These are phyloP conservation scores for Suillus alpinus DNA, from an alignment of 768 basidiomycete species.

Conservation along the genomic window DNA sequence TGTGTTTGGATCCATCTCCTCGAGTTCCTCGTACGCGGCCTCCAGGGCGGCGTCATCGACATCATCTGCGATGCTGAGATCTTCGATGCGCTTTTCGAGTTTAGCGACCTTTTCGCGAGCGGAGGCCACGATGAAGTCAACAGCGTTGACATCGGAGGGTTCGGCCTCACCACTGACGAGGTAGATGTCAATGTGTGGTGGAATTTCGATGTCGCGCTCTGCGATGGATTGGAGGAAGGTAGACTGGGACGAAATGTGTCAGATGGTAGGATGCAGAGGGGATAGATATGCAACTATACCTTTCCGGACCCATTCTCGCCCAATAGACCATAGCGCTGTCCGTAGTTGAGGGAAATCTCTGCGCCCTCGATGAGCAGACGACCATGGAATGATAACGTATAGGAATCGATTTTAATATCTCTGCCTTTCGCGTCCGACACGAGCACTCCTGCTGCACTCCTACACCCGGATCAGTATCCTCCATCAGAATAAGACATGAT, in stretches of 20 bases:
- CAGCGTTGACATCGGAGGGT: constrained; percentile 91
- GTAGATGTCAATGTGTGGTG: constrained; percentile 95
- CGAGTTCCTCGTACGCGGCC: constrained; percentile 89
- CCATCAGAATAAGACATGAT: no score
- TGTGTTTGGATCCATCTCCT: constrained; percentile 92
- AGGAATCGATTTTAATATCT: constrained; percentile 96
- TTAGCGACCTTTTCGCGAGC: constrained; percentile 91
- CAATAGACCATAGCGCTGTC: constrained; percentile 90
- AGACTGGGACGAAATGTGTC: constrained; percentile 49
- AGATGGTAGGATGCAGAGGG: constrained; percentile 5
- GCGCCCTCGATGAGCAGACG: constrained; percentile 68
- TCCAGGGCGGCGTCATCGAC: constrained; percentile 90
- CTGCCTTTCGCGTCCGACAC: constrained; percentile 90
- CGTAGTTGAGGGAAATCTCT: constrained; percentile 81
- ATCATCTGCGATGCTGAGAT: constrained; percentile 83
- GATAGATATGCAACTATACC: constrained; percentile 40
- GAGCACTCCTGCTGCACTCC: constrained; percentile 89
- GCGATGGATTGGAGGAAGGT: constrained; percentile 96
- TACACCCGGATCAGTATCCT: constrained; percentile 28
- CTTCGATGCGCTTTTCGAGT: constrained; percentile 92
- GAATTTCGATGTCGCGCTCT: constrained; percentile 93
- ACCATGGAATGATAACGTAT: constrained; percentile 96
- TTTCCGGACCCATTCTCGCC: constrained; percentile 99
- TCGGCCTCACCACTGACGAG: constrained; percentile 95
- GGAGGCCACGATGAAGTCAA: constrained; percentile 94